These are phyloP conservation scores for Xylaria nigripes DNA, from an alignment of 495 filamentous ascomycete genomes.

Conservation along the genomic window DNA sequence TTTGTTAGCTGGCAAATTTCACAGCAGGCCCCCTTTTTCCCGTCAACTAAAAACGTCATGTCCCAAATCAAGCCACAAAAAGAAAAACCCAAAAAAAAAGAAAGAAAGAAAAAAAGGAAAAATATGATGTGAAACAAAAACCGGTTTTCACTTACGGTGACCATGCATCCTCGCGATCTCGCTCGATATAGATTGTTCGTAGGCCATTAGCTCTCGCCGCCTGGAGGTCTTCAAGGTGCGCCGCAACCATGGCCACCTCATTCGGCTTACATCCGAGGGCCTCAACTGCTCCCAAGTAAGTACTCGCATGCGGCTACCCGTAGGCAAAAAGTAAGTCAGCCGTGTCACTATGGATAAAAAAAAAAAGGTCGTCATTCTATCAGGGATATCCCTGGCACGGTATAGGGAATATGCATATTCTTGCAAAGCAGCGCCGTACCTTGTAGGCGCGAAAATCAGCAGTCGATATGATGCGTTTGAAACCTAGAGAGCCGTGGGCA, in stretches of 20 bases:
- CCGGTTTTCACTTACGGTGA: background rate
- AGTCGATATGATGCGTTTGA: constrained; percentile 51
- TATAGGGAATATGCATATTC: background rate
- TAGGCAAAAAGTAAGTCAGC: constrained; percentile 1
- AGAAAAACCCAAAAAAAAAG: too few species aligned
- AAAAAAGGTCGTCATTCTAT: too few species aligned
- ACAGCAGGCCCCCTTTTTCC: background rate
- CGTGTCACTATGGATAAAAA: background rate
- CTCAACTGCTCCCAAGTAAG: constrained; percentile 59
- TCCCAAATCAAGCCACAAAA: background rate
- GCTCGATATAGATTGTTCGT: constrained; percentile 68
- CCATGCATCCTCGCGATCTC: constrained; percentile 57
- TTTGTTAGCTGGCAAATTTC: too few species aligned
- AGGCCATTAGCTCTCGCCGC: constrained; percentile 58
- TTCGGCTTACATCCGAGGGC: constrained; percentile 46
- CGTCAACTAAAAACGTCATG: background rate
- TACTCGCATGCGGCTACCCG: constrained; percentile 47
- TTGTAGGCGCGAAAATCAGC: constrained; percentile 75
- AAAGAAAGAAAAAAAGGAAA: too few species aligned
- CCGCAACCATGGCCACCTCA: constrained; percentile 71
- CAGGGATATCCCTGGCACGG: background rate
- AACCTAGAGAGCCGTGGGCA: constrained; percentile 48
- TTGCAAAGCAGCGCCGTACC: constrained; percentile 8
- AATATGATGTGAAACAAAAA: too few species aligned
- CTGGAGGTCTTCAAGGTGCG: constrained; percentile 61